phyloP scores from a whole-genome alignment of 352 stramenopile genomes.

The Globisporangium megalacanthum region DNA sequence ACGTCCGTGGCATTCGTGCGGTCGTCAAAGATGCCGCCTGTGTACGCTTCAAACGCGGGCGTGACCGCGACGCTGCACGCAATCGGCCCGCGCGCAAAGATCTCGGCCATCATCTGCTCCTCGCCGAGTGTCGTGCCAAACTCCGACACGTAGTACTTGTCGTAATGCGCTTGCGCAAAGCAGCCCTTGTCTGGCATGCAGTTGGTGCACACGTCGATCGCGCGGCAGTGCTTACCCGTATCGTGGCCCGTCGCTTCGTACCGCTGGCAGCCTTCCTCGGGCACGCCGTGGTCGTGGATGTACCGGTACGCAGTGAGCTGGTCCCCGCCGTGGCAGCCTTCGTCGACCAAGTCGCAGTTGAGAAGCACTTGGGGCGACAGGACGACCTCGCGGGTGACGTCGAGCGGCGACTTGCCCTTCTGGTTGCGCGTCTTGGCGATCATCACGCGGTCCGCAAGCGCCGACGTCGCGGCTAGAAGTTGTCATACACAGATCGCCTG shows the following conservation, averaged over 20 bases:
- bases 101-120: constrained; percentile 95
- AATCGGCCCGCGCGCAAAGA: constrained; percentile 93
- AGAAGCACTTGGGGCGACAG: constrained; percentile 82
- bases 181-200: constrained; percentile 79
- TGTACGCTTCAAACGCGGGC: constrained; percentile 88
- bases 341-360: constrained; percentile 85
- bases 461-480: constrained; percentile 62
- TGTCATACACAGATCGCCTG: not conserved
- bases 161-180: constrained; percentile 89
- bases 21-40: constrained; percentile 90
- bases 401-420: constrained; percentile 43
- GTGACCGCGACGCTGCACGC: constrained; percentile 92
- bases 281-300: constrained; percentile 89
- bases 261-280: constrained; percentile 93
- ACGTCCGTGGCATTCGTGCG: constrained; percentile 72
- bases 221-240: constrained; percentile 82
- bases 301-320: constrained; percentile 90
- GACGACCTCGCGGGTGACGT: constrained; percentile 75
- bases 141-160: constrained; percentile 95
- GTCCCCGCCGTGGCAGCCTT: constrained; percentile 91
- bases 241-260: constrained; percentile 92
- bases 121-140: constrained; percentile 90
- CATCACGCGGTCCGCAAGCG: constrained; percentile 80
- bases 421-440: constrained; percentile 67
- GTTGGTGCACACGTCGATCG: constrained; percentile 91